phyloP scores from a whole-genome alignment of 768 basidiomycete species.

The Cubamyces lactineus region DNA sequence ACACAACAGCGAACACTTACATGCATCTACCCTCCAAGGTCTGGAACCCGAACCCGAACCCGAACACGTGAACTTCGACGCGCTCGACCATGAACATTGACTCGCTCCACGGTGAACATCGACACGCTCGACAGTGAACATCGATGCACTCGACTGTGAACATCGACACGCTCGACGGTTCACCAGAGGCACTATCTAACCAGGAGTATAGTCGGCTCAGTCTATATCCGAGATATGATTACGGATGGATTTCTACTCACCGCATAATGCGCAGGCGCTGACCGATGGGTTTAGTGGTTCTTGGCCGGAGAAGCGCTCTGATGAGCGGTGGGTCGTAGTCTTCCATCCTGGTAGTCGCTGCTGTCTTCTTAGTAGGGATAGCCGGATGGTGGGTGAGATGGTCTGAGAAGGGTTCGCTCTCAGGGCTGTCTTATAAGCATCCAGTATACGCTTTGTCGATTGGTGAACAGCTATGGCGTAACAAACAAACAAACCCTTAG shows the following conservation, averaged over 20 bases:
- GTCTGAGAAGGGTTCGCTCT: too few species aligned
- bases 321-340: background rate
- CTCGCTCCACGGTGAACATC: conserved; percentile 7
- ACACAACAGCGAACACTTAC: too few species aligned
- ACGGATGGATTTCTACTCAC: background rate
- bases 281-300: conserved; percentile 12
- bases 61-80: background rate
- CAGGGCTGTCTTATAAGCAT: too few species aligned
- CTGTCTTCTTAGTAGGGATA: background rate
- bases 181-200: too few species aligned
- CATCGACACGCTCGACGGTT: conserved; percentile 1
- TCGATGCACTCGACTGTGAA: conserved; percentile 4
- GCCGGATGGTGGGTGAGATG: too few species aligned
- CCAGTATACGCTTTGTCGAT: too few species aligned
- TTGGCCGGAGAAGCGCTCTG: background rate
- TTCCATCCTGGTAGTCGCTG: background rate
- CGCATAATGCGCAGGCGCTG: background rate
- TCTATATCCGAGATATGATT: too few species aligned
- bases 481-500: too few species aligned
- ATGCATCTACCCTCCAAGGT: too few species aligned
- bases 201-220: too few species aligned
- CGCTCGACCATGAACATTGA: conserved; percentile 3
- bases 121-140: conserved; percentile 4
- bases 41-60: too few species aligned
- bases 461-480: too few species aligned